Base-by-base conservation (phyloP, 2,329 filamentous ascomycete genomes). In the Paracoccidioides lutzii region DNA sequence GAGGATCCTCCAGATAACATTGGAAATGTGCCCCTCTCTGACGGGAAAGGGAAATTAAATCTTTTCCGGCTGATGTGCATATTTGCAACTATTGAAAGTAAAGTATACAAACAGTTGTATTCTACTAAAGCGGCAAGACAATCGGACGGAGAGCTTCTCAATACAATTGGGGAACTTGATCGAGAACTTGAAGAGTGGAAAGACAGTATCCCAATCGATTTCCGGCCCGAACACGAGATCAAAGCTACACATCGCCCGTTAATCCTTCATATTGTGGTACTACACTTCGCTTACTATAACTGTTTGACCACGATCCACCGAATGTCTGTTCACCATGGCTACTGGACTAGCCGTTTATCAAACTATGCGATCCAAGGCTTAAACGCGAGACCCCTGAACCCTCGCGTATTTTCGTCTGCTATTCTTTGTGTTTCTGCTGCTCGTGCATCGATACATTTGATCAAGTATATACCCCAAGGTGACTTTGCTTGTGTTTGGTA, bases 231-330 rank as follows among this genome's bases (percentile, higher is more conserved):
- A 70, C 84, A 96, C 67, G 90, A 96, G 70, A 97, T 98, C 70
- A 90, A 90, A 69, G 88, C 89, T 0, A 87, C 86, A 0, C 89
- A 96, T 69, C 94, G 90, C 0, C 90, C 91, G 0, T 78, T 97
- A n/a, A 90, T 97, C 22, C 76, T 98, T 22, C 91, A 97, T 61
- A 83, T 98, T 53, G 90, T 95, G 58, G 88, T 95, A 68, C 75
- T 98, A 57, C 93, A 98, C 69, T 94, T 98, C 65, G 85, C 89
- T 1, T 98, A 98, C 71, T 97, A 97, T 75, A 98, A 98, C 69
- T 96, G 90, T 64, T 74, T 98, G 53, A 96, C 91, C 0, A 98
- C 93, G 0, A 96, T 98, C 60, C 93, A 98, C 69, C 88, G 93
- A 53, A 98, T 97, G 93, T 95, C 89, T 44, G 87, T 97, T 35